Conservation (phyloP, 2,329 filamentous ascomycete genomes). For the Aspergillus sclerotialis region DNA sequence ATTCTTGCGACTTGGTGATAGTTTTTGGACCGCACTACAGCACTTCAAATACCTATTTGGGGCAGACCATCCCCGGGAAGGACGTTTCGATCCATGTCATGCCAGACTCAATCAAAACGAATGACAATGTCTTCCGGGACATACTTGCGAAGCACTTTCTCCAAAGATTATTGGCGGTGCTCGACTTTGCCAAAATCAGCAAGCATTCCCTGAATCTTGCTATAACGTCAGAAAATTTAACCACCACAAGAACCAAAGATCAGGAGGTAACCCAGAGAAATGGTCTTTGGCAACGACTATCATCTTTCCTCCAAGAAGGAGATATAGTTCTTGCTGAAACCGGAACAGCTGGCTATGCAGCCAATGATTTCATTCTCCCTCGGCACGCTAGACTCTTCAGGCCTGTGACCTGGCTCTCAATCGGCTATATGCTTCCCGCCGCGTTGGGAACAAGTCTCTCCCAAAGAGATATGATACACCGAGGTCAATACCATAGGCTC, state of each 20-base stretch:
- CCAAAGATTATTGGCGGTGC: background rate
- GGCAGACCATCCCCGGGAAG: background rate
- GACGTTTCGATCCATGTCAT: background rate
- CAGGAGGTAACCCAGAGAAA: background rate
- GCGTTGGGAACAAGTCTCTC: slow-evolving; percentile 3
- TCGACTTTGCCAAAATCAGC: background rate
- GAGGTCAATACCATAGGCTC: too few relatives aligned
- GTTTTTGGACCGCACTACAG: slow-evolving; percentile 32
- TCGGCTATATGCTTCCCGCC: slow-evolving; percentile 8
- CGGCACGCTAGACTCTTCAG: background rate
- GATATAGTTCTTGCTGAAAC: background rate
- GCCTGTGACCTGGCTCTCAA: slow-evolving; percentile 3
- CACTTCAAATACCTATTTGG: background rate
- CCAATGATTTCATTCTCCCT: background rate
- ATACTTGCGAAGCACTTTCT: background rate
- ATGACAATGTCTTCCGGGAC: background rate
- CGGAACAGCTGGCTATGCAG: background rate
- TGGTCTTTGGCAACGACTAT: too few relatives aligned
- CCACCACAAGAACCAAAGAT: background rate
- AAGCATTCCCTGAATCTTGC: too few relatives aligned
- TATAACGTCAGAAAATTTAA: background rate
- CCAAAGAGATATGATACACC: background rate
- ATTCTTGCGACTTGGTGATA: slow-evolving; percentile 34
- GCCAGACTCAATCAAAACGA: background rate
- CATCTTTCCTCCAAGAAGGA: background rate